Evolutionary conservation across 129 eudicot species (phyloP), one percentile per base, ranked within the genome.

Genomic region (Smallanthus sonchifolius): DNA sequence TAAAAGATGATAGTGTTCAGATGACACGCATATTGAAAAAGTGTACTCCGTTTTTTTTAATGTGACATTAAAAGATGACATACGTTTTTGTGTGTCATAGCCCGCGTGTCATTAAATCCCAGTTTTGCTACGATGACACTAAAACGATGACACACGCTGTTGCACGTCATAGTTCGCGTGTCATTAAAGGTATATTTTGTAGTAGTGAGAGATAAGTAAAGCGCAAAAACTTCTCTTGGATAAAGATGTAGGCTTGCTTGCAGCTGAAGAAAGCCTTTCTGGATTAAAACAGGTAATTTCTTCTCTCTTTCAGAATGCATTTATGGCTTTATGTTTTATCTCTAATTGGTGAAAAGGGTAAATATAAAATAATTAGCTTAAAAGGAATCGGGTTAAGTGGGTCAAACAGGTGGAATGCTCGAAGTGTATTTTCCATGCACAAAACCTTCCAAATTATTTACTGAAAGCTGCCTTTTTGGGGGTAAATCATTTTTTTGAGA

Each of bases 241-340:
- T 55, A 93, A 88, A 80, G 98, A 90, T 79, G 87, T 86, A 66
- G 98, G 90, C 75, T 63, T 93, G 47, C 86, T 39, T 45, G 85
- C 89, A 49, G 91, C 96, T 32, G 97, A 93, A 78, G 92, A 90
- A 74, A 80, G 83, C 84, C 86, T 93, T 77, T 84, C 88, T 19
- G 98, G 91, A 72, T 79, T 93, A 75, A 81, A 74, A 55, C 97
- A 88, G 96, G 98, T 93, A 77, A 43, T 65, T 69, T 39, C 6
- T 76, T 47, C 45, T 17, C 40, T 55, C 60, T 40, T 39, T 70
- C 57, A 51, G 9, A 51, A 15, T 16, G 20, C 14, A 24, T 56
- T 15, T 6, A 56, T 56, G 7, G 36, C 37, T 78, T 42, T 54
- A 20, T 56, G 64, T 3, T 56, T 54, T 20, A 20, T 20, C 32